Conservation (phyloP, 257 asterid species). For the Solanum microdontum region DNA sequence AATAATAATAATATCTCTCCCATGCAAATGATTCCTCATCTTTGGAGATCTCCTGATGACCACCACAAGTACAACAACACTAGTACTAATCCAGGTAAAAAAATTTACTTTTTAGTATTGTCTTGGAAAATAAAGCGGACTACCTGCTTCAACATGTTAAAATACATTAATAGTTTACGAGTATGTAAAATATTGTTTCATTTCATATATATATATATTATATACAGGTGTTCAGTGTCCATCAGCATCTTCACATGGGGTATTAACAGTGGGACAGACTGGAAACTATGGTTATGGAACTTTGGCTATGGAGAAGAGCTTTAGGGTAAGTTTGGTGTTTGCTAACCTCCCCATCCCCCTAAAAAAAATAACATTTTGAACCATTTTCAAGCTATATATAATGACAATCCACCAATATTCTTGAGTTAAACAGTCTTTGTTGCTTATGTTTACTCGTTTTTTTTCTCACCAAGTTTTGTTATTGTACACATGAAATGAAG, state of each 20-base stretch:
- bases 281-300: slow-evolving; percentile 60
- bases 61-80: slow-evolving; percentile 20
- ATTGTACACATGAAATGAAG: not conserved
- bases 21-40: slow-evolving; percentile 11
- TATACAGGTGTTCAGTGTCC: slow-evolving; percentile 43
- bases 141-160: not conserved
- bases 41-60: slow-evolving; percentile 11
- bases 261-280: slow-evolving; percentile 17
- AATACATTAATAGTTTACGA: not conserved
- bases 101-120: not conserved
- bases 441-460: not conserved
- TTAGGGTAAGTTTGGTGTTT: slow-evolving; percentile 38
- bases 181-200: not conserved
- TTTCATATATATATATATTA: no score
- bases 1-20: not conserved
- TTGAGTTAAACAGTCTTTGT: not conserved
- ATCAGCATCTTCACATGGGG: slow-evolving; percentile 28
- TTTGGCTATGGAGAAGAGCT: slow-evolving; percentile 67
- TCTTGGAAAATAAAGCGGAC: not conserved
- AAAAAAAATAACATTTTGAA: not conserved
- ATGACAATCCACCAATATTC: not conserved
- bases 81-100: not conserved
- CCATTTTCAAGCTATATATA: not conserved
- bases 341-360: not conserved
- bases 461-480: not conserved